Base-by-base conservation (phyloP, 225 moss, liverwort and hornwort species). In the Asterella californica region DNA sequence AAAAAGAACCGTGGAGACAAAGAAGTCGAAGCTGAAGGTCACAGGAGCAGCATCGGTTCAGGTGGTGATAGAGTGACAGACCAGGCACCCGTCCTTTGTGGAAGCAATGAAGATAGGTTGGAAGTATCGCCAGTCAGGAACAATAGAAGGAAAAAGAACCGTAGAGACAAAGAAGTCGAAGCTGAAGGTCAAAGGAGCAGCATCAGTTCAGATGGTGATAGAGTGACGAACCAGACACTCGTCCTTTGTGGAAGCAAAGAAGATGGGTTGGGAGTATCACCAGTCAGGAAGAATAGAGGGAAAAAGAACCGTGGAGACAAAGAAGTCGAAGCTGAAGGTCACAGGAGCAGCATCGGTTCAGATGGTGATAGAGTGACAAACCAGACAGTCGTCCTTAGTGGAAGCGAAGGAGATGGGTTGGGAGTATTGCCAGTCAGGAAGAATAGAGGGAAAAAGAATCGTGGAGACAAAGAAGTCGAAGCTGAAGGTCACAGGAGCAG, bases 251-350 rank as follows among this genome's bases (percentile, higher is more conserved):
- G 4, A 47, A 27, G 6, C 1, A 73, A 50, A 29, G 9, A 50
- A 33, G 11, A 27, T 38, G 37, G 52, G 55, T 76, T 76, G 4
- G 59, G 24, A 33, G 33, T 32, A 34, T 38, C 42, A 21, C 11
- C 61, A 21, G 24, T 62, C 10, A 36, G 27, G 59, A 57, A 76
- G 78, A 67, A 67, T 66, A 47, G 53, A 74, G 52, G 49, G 2
- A 68, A 57, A 34, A 68, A 66, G 55, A 70, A 54, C 11, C 74
- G n/a, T n/a, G n/a, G n/a, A n/a, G n/a, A 29, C 52, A 54, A 70
- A 57, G 54, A 21, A 68, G 32, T 2, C 2, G 49, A 64, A 32
- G 11, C 11, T 1, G 47, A 54, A 53, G 52, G 79, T 52, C 29
- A 49, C 4, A 30, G n/a, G n/a, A n/a, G n/a, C n/a, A n/a, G n/a